Conservation (phyloP, 352 stramenopile genomes). For the Globisporangium uncinulatum region DNA sequence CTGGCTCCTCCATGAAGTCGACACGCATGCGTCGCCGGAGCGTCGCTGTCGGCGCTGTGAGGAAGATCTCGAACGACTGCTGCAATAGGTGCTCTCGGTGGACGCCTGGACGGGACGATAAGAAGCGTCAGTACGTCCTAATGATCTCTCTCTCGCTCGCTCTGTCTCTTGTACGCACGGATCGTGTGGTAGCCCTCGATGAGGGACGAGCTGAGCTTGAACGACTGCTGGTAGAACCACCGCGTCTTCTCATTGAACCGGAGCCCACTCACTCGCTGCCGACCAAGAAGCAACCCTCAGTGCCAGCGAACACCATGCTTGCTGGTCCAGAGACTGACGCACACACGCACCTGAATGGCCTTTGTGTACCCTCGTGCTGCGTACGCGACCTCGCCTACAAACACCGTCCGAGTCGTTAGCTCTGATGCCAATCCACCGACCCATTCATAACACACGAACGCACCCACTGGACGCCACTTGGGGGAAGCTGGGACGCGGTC, state of each 20-base stretch:
- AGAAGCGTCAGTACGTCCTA: not conserved
- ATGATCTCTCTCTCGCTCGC: not conserved
- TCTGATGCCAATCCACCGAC: not conserved
- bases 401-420: not conserved
- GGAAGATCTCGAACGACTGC: constrained; percentile 58
- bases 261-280: constrained; percentile 31
- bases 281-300: not conserved
- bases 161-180: constrained; percentile 24
- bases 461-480: constrained; percentile 16
- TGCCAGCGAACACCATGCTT: not conserved
- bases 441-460: not conserved
- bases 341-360: constrained; percentile 8
- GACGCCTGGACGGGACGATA: constrained; percentile 27
- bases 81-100: constrained; percentile 63
- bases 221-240: constrained; percentile 63
- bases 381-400: constrained; percentile 6
- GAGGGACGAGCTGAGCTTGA: constrained; percentile 50
- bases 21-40: constrained; percentile 73
- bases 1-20: constrained; percentile 81
- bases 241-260: constrained; percentile 55
- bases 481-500: not conserved
- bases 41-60: constrained; percentile 33
- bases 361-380: constrained; percentile 13
- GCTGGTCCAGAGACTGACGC: not conserved
- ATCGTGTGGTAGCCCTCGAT: constrained; percentile 59